Evolutionary conservation across 345 rosid genomes (phyloP).

Genomic region (Eucalyptus grandis): DNA sequence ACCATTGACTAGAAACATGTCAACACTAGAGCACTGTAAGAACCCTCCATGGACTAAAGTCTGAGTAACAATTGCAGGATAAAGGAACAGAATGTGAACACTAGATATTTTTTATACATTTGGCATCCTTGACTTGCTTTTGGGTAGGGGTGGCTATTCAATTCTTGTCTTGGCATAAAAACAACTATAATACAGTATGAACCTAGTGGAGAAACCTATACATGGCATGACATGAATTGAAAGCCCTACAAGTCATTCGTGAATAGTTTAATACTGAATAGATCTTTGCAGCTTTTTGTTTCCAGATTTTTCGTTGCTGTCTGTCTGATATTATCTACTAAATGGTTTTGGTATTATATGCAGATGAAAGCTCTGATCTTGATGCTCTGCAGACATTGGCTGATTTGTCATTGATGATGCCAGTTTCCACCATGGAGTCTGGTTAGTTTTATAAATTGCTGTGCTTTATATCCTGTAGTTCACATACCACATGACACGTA

Average conservation of each 20-base stretch:
- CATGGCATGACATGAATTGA: background rate
- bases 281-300: background rate
- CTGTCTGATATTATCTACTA: background rate
- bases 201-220: background rate
- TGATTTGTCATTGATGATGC: slow-evolving; percentile 54
- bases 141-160: background rate
- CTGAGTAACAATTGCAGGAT: background rate
- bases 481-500: background rate
- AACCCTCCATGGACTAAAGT: background rate
- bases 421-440: slow-evolving; percentile 49
- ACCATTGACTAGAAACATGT: background rate
- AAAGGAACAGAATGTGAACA: background rate
- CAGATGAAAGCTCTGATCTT: slow-evolving; percentile 46
- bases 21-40: background rate
- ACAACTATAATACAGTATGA: background rate
- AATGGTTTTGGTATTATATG: background rate
- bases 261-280: background rate
- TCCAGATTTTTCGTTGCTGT: background rate
- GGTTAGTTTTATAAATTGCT: slow-evolving; percentile 21
- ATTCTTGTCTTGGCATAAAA: background rate
- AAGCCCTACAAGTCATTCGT: background rate
- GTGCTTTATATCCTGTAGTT: background rate
- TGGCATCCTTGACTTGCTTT: background rate
- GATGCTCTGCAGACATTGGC: slow-evolving; percentile 81
- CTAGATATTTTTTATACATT: background rate